Conservation (phyloP, 2,329 filamentous ascomycete genomes). For the Ophiostoma ulmi region DNA sequence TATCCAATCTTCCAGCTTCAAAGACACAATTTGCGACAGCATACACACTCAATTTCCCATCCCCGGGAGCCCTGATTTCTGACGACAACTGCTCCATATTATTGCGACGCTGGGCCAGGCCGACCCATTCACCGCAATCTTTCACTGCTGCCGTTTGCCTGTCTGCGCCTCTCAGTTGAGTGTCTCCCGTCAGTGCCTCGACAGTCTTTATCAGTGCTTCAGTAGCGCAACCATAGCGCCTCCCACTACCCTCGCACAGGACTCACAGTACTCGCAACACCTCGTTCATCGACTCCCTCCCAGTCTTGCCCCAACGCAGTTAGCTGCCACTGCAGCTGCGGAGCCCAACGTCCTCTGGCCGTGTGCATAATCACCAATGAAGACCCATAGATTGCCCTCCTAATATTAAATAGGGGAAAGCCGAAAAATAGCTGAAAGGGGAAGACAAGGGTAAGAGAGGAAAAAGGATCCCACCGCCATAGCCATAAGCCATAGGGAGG, state of each 20-base stretch:
- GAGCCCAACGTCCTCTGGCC: conserved; percentile 20
- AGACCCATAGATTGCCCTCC: conserved; percentile 22
- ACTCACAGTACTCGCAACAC: not conserved
- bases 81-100: conserved; percentile 15
- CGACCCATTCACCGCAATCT: conserved; percentile 1
- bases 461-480: conserved; percentile 16
- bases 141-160: not conserved
- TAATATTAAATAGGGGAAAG: conserved; percentile 26
- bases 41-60: conserved; percentile 13
- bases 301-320: conserved; percentile 25
- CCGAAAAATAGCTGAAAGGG: conserved; percentile 19
- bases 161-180: not conserved
- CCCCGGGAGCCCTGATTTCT: conserved; percentile 4
- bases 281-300: not conserved
- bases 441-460: conserved; percentile 11
- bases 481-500: not conserved
- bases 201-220: no score
- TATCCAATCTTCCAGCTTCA: not conserved
- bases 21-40: conserved; percentile 9
- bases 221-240: no score
- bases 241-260: no score
- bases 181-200: not conserved
- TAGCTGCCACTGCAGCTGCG: conserved; percentile 26
- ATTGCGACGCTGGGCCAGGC: conserved; percentile 3
- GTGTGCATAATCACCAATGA: conserved; percentile 26